Evolutionary conservation across 257 asterid species (phyloP), one percentile per base, ranked within the genome.

Genomic region (Cordia subcordata): DNA sequence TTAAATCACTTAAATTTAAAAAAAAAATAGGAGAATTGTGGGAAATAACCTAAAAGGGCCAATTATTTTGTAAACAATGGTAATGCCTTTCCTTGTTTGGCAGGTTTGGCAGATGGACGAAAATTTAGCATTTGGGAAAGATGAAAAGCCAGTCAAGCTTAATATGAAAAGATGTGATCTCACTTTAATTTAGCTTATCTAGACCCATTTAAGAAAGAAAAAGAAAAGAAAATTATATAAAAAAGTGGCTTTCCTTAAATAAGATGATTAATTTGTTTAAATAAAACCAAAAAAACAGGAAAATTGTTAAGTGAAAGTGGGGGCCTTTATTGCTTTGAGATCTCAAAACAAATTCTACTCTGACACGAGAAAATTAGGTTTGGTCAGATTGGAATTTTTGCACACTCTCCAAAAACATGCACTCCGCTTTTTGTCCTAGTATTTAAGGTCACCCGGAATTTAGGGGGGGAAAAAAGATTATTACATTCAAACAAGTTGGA

Each of bases 371-470:
- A 78, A 69, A 74, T 66, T 79, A 75, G 51, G 67, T 68, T 67
- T n/a, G 70, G 77, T 79, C 80, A 72, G 72, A 80, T 73, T 73
- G 66, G 85, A 79, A 83, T 79, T 80, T n/a, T 72, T 79, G 82
- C 93, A 83, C 95, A 71, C 63, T 78, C 74, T 75, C 70, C 96
- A 42, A 72, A 85, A 80, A 71, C 60, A 65, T 56, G 64, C 70
- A 82, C 83, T n/a, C 57, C 68, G 68, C 85, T 81, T 85, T 81
- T 53, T 62, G 42, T 57, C 62, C 75, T 73, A 62, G 60, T 63
- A 62, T 76, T 68, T 65, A 74, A 72, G 87, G 92, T 79, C 69
- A 57, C 72, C 94, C 97, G 81, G 95, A 72, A 79, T 84, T 89
- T 76, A 49, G 70, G 79, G 82, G n/a, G 49, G 62, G 10, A 42